A percentile compares a stretch with the other conserved stretches of the same genome.
Conservation (phyloP, 768 basidiomycete species). For the Aureoboletus auriporus region DNA sequence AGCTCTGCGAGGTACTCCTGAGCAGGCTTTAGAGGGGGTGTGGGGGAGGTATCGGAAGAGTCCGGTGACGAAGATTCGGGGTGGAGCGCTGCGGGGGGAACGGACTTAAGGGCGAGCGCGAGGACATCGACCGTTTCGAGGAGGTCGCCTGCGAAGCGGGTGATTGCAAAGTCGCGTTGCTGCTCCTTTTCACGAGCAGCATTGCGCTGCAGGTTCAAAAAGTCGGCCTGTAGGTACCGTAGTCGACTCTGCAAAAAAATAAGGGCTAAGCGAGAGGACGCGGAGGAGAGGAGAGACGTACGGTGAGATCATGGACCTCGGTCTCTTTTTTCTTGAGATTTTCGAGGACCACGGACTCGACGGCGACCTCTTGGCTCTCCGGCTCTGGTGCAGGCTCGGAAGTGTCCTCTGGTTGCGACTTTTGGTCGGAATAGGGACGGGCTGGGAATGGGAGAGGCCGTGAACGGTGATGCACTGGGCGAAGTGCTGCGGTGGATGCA, state of each 20-base stretch:
- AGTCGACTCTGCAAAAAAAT: conserved; percentile 65
- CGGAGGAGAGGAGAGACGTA: conserved; percentile 35
- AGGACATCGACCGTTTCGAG: conserved; percentile 91
- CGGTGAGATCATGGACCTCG: conserved; percentile 81
- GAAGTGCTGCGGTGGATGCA: conserved; percentile 59
- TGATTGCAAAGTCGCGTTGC: conserved; percentile 90
- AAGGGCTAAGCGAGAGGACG: conserved; percentile 3
- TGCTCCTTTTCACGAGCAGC: conserved; percentile 88
- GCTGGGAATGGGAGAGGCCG: conserved; percentile 17
- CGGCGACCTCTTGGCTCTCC: conserved; percentile 25
- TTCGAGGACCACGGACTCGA: conserved; percentile 34
- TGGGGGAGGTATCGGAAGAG: conserved; percentile 29
- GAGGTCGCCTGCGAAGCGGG: conserved; percentile 85
- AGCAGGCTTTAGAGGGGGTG: conserved; percentile 45
- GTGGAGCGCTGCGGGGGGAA: conserved; percentile 50
- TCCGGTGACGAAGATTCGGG: conserved; percentile 23
- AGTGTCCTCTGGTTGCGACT: conserved; percentile 20
- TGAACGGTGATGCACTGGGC: conserved; percentile 42
- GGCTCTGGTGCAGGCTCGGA: conserved; percentile 15
- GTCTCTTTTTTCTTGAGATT: conserved; percentile 80
- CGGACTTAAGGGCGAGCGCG: conserved; percentile 75
- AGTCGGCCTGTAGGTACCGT: conserved; percentile 92
- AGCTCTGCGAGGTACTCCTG: conserved; percentile 64
- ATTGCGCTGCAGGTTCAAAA: conserved; percentile 91
- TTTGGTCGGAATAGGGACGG: conserved; percentile 61